Evolutionary conservation across 2,329 filamentous ascomycete genomes (phyloP), one percentile per base, ranked within the genome.

Genomic region (Ophiostoma himal-ulmi): DNA sequence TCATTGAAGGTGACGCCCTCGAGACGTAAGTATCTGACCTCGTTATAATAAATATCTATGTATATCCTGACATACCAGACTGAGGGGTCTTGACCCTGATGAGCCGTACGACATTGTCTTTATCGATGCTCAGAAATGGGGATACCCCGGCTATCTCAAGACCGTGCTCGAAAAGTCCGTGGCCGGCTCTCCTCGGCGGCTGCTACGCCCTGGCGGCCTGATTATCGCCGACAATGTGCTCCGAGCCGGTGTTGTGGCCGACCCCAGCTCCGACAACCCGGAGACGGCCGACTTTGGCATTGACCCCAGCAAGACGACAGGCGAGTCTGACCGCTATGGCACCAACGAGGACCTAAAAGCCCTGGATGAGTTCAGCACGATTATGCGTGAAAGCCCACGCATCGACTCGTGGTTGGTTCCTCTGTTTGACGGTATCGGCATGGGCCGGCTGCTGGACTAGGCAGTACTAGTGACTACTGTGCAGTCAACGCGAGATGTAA

Each of bases 211-310:
- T 10, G 83, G 82, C 8, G 84, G 83, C 0, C 77, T 86, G 70
- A 83, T 87, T 71, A 77, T 86, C 17, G 84, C 83, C 0, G 85
- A 87, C 75, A 87, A 87, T 70, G 80, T 84, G 60, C 79, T 88
- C 36, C 82, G 82, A 2, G 77, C 78, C 7, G 84, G 81, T 7
- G 77, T 84, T 14, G 82, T 86, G 3, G 84, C 82, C 54, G 79
- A 83, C 44, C 64, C 71, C 10, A 77, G 75, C 30, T 66, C 73
- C 5, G 73, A 73, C 6, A 81, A 81, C 70, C 80, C 79, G 20
- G 66, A 72, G 37, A 67, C 69, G 13, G 70, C 54, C 3, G 34
- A 34, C 64, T 26, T 41, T n/a, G 22, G 20, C 36, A 37, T 39
- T 14, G 36, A 39, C 13, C 36, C 64, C 64, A 66, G 64, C 64